phyloP scores from a whole-genome alignment of 306 rosid species.

The Lotus japonicus region DNA sequence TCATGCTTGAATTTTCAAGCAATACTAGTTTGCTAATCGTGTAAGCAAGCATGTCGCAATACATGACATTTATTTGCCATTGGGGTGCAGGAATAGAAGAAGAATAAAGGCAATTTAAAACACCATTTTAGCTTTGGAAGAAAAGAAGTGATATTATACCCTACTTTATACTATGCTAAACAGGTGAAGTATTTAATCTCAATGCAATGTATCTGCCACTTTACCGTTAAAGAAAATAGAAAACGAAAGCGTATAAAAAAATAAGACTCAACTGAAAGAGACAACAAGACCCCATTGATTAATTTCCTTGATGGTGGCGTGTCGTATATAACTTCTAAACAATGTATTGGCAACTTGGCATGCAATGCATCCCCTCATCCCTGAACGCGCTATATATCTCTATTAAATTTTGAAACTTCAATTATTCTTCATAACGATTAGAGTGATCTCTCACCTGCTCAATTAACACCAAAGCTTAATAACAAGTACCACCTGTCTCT shows the following conservation, averaged over 20 bases:
- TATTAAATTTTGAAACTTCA: neutral
- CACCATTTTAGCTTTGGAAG: constrained; percentile 7
- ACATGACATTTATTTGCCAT: neutral
- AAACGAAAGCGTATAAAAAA: constrained; percentile 4
- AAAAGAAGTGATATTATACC: neutral
- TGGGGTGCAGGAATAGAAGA: neutral
- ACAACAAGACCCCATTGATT: constrained; percentile 3
- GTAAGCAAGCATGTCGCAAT: neutral
- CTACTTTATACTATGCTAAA: constrained; percentile 12
- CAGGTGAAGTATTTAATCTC: constrained; percentile 8
- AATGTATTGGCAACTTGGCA: constrained; percentile 24
- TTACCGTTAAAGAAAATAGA: constrained; percentile 10
- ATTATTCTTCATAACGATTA: constrained; percentile 19
- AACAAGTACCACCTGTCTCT: constrained; percentile 14
- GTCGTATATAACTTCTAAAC: constrained; percentile 22
- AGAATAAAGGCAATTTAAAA: constrained; percentile 18
- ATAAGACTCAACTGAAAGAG: neutral
- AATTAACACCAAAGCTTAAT: constrained; percentile 8
- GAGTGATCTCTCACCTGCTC: too few relatives aligned
- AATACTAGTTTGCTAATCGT: too few relatives aligned
- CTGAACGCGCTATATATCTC: constrained; percentile 13
- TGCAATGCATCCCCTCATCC: constrained; percentile 17
- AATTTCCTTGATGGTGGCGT: constrained; percentile 27
- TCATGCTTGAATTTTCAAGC: too few relatives aligned
- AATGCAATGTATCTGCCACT: constrained; percentile 22